A percentile compares a stretch with the other conserved stretches of the same genome.
These are phyloP conservation scores for Aspergillus sp. DNA, from an alignment of 2,329 filamentous ascomycete genomes.

Conservation along the genomic window DNA sequence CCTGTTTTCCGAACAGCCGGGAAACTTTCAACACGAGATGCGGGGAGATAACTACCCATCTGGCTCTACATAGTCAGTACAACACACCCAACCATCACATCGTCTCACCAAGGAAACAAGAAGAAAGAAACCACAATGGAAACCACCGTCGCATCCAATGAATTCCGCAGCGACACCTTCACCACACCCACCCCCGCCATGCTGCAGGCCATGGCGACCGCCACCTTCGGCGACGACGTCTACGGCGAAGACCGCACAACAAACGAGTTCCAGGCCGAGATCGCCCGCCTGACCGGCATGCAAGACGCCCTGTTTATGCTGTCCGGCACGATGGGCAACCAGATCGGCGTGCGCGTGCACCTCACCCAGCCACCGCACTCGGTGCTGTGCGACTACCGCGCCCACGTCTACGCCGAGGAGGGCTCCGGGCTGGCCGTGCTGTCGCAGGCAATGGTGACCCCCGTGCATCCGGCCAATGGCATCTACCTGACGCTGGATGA, in stretches of 20 bases:
- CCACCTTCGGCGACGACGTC: slow-evolving; percentile 34
- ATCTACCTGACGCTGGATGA: slow-evolving; percentile 34
- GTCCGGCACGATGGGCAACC: slow-evolving; percentile 42
- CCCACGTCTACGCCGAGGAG: slow-evolving; percentile 33
- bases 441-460: slow-evolving; percentile 30
- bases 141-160: slow-evolving; percentile 1
- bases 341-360: slow-evolving; percentile 33
- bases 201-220: slow-evolving; percentile 21
- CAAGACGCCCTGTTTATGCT: slow-evolving; percentile 32
- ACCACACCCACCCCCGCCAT: slow-evolving; percentile 25
- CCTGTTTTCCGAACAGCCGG: too few species aligned
- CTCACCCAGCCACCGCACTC: slow-evolving; percentile 33
- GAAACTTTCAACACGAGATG: too few species aligned
- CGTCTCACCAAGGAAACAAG: not conserved
- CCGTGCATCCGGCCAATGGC: slow-evolving; percentile 30
- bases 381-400: slow-evolving; percentile 32
- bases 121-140: not conserved
- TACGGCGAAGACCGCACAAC: slow-evolving; percentile 30
- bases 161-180: slow-evolving; percentile 28
- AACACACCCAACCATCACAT: not conserved
- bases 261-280: slow-evolving; percentile 27
- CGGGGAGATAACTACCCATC: too few species aligned
- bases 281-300: slow-evolving; percentile 31
- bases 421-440: slow-evolving; percentile 27
- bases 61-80: not conserved